Evolutionary conservation across 1,139 yeast genomes (phyloP).

Genomic region (Saccharomyces pastorianus): DNA sequence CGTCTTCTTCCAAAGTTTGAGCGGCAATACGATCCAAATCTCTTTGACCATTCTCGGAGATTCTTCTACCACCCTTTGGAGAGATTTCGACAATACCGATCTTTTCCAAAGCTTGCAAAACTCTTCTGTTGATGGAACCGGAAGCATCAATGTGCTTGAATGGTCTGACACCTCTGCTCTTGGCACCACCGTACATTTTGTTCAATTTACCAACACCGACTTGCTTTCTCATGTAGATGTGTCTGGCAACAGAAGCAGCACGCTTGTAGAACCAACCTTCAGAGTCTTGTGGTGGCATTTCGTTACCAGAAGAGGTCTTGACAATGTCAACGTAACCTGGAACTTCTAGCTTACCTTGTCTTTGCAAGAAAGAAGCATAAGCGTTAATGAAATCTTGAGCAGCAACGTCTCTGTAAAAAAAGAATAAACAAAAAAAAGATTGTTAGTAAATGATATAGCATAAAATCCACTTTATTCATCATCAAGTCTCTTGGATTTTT

Average conservation of each 20-base stretch:
- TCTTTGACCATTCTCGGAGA: slow-evolving; percentile 99
- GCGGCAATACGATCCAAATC: slow-evolving; percentile 99
- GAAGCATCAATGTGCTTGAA: slow-evolving; percentile 98
- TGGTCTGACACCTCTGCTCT: slow-evolving; percentile 98
- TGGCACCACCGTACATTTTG: slow-evolving; percentile 98
- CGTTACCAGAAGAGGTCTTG: slow-evolving; percentile 98
- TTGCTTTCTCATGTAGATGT: slow-evolving; percentile 98
- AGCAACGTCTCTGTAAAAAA: slow-evolving; percentile 84
- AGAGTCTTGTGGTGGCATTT: slow-evolving; percentile 98
- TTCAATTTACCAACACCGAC: slow-evolving; percentile 99
- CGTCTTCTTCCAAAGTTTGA: slow-evolving; percentile 90
- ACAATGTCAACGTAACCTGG: slow-evolving; percentile 99
- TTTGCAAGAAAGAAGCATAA: slow-evolving; percentile 98
- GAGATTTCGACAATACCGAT: slow-evolving; percentile 94
- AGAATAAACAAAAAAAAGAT: slow-evolving; percentile 25
- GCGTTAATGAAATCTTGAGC: slow-evolving; percentile 99
- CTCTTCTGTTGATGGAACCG: slow-evolving; percentile 98
- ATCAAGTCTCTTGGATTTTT: neutral
- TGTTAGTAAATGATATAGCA: slow-evolving; percentile 17
- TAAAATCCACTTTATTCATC: neutral
- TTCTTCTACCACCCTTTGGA: slow-evolving; percentile 98
- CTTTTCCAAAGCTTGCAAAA: slow-evolving; percentile 95
- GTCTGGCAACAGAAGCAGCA: slow-evolving; percentile 99
- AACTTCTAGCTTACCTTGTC: slow-evolving; percentile 99
- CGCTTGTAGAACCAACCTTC: slow-evolving; percentile 99